Evolutionary conservation across 495 filamentous ascomycete genomes (phyloP), one percentile per base, ranked within the genome.

Genomic region (Articulospora tetracladia): DNA sequence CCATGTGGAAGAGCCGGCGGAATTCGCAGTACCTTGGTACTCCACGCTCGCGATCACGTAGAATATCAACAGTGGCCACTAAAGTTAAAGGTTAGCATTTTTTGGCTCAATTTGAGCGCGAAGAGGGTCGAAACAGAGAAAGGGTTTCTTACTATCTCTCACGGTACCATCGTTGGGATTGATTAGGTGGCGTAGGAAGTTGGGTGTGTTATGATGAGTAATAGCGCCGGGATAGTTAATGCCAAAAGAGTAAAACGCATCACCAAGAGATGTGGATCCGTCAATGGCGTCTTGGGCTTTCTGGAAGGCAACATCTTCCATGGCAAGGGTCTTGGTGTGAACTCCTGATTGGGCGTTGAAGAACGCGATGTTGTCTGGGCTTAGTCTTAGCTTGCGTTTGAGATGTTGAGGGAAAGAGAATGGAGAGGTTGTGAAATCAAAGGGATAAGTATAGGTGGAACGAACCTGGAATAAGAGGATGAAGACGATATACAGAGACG

Each of bases 21-120:
- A 78, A 78, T 11, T 55, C 39, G 67, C 70, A 72, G 68, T 78
- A 78, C n/a, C 76, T 69, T 6, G 76, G 76, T 24, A 78, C 72
- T 30, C 75, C 76, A 20, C 76, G 70, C 64, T 77, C 75, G 36
- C 76, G 70, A 63, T 78, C 76, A 13, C 76, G 71, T 10, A 77
- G 57, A 60, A 78, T 72, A 57, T 78, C 76, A 26, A 77, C 59
- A 11, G 76, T 73, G 36, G 64, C 76, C 13, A 78, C n/a, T n/a
- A n/a, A n/a, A n/a, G n/a, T 50, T n/a, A n/a, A n/a, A n/a, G n/a
- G n/a, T n/a, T n/a, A n/a, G n/a, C n/a, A n/a, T n/a, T n/a, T n/a
- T n/a, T n/a, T n/a, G n/a, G n/a, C n/a, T n/a, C n/a, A n/a, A n/a
- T n/a, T n/a, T n/a, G n/a, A n/a, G n/a, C n/a, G n/a, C n/a, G n/a